phyloP scores from a whole-genome alignment of 768 basidiomycete species.

The Auriscalpium vulgare region DNA sequence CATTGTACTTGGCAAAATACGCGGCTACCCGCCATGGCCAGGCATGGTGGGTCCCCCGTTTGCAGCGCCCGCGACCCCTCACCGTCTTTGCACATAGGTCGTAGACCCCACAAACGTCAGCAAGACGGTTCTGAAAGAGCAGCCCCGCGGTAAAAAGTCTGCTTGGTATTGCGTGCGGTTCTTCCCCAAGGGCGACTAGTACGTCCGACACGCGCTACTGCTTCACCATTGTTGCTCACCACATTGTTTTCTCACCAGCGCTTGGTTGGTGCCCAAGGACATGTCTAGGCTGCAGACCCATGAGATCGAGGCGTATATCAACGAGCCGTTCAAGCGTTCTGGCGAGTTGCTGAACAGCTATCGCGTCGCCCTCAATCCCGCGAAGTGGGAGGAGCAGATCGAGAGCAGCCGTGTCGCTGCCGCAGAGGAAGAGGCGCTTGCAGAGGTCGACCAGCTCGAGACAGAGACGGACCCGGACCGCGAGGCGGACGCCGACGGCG shows the following conservation, averaged over 20 bases:
- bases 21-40: conserved; percentile 94
- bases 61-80: conserved; percentile 9
- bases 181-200: conserved; percentile 95
- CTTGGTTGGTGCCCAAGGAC: conserved; percentile 80
- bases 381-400: conserved; percentile 50
- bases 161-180: conserved; percentile 71
- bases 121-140: conserved; percentile 52
- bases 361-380: conserved; percentile 65
- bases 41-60: conserved; percentile 64
- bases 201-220: conserved; percentile 29
- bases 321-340: conserved; percentile 66
- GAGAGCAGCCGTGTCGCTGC: conserved; percentile 26
- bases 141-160: conserved; percentile 65
- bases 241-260: conserved; percentile 35
- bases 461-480: conserved; percentile 35
- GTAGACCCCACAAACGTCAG: conserved; percentile 68
- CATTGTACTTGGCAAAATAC: conserved; percentile 86
- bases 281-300: conserved; percentile 68
- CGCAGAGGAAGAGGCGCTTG: conserved; percentile 44
- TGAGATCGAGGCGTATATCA: conserved; percentile 81
- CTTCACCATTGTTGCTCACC: conserved; percentile 8
- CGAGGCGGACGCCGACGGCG: conserved; percentile 40
- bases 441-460: conserved; percentile 60
- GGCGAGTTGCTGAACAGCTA: conserved; percentile 74
- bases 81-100: conserved; percentile 43